Evolutionary conservation across 2,329 filamentous ascomycete species (phyloP).

Genomic region (Colletotrichum simmondsii): DNA sequence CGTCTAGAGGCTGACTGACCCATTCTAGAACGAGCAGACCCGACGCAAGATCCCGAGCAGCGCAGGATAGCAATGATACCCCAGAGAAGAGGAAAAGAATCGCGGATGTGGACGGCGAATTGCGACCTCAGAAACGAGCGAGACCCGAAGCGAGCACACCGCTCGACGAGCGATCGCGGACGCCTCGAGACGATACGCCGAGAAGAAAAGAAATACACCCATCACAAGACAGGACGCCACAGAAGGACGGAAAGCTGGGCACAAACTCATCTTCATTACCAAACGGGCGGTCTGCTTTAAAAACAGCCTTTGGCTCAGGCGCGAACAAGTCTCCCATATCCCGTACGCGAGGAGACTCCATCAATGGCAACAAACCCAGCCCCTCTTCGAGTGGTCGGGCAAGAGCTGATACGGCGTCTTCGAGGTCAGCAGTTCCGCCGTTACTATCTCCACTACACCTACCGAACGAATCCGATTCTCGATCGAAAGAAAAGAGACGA

Average conservation of each 20-base stretch:
- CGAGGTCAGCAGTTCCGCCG: constrained; percentile 58
- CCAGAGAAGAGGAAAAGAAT: constrained; percentile 60
- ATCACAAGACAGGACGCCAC: constrained; percentile 41
- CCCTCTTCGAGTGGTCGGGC: constrained; percentile 46
- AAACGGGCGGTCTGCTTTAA: constrained; percentile 50
- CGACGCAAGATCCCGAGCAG: constrained; percentile 10
- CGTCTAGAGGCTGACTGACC: constrained; percentile 1
- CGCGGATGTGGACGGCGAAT: constrained; percentile 55
- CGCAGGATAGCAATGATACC: constrained; percentile 35
- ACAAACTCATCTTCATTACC: constrained; percentile 42
- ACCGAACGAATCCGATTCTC: constrained; percentile 46
- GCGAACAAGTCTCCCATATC: constrained; percentile 48
- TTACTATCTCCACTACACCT: constrained; percentile 64
- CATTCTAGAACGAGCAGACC: constrained; percentile 12
- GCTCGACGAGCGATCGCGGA: constrained; percentile 45
- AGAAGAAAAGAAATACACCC: constrained; percentile 42
- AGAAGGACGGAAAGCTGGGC: constrained; percentile 41
- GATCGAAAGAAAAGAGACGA: constrained; percentile 41
- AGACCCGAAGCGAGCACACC: constrained; percentile 50
- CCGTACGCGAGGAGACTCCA: constrained; percentile 51
- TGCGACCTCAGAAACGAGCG: constrained; percentile 58
- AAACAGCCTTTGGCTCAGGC: constrained; percentile 39
- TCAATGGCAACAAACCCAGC: constrained; percentile 55
- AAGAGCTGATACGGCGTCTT: constrained; percentile 48
- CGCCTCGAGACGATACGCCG: constrained; percentile 47